Evolutionary conservation across 1,284 basidiomycete species (phyloP), one percentile per base, ranked within the genome.

Genomic region (Tilletia walkeri): DNA sequence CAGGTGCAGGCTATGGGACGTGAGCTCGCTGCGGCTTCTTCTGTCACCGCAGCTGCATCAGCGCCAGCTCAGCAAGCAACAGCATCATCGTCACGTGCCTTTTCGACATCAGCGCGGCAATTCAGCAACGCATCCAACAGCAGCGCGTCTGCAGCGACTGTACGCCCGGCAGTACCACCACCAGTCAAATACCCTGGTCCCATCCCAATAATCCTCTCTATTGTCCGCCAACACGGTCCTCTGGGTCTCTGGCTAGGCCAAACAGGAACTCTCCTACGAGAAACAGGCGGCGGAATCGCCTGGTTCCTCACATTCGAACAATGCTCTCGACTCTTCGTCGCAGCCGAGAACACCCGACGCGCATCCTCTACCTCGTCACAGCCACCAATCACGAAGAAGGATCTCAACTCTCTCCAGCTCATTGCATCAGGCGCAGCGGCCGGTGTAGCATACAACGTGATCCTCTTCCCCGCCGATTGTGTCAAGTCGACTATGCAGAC

Each of bases 401-500:
- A 91, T 73, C 87, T 94, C 54, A 83, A 86, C 38, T 87, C 90
- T 0, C 90, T 90, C 88, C 91, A 98, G 84, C 90, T 94, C 9
- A 93, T 94, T 50, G 75, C 91, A 0, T 88, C 92, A 0, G 95
- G 95, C 16, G 95, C 94, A 3, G 87, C 89, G 65, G 93, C 94
- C 0, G 95, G 95, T 4, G 90, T 92, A 12, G 87, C 88, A 70
- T 97, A 94, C 86, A 95, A 93, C 78, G 77, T 82, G 18, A 78
- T 80, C 38, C 77, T 82, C 20, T 82, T 82, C 72, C 81, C 80
- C 7, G 94, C 94, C 14, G 95, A 99, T 84, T 92, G 91, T 47
- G 89, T 98, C 80, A 99, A 99, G 86, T 93, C 91, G 76, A 89
- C 93, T 59, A 92, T 99, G 84, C 95, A 98, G 87, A 98, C 95